Evolutionary conservation across 495 filamentous ascomycete species (phyloP).

Genomic region (Penicillium dipodomyicola): DNA sequence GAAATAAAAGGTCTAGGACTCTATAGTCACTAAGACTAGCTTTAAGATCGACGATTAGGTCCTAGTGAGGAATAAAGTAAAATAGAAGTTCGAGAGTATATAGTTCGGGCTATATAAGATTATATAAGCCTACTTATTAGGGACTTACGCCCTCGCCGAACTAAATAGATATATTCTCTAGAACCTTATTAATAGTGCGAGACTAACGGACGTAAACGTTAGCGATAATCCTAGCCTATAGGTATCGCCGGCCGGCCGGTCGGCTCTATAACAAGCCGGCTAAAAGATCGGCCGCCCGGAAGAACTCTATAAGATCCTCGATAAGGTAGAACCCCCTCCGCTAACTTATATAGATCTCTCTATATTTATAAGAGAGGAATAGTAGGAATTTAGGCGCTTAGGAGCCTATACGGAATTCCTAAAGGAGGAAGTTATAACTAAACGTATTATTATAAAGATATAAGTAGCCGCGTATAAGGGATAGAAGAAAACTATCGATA

Average conservation of each 20-base stretch:
- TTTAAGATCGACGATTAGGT: neutral
- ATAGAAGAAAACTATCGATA: neutral
- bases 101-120: neutral
- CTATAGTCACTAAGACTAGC: neutral
- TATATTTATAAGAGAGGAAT: neutral
- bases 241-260: neutral
- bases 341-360: neutral
- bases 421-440: neutral
- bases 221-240: no score
- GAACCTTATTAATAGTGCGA: neutral
- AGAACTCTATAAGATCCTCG: neutral
- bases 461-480: neutral
- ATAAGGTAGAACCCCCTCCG: neutral
- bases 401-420: neutral
- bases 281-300: neutral
- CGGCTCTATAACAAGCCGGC: fast-evolving
- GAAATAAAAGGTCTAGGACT: neutral
- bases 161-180: neutral
- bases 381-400: neutral
- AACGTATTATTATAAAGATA: neutral
- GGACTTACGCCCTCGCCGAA: neutral
- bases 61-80: neutral
- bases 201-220: neutral
- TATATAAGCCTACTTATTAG: neutral
- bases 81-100: neutral